Evolutionary conservation across 257 asterid species (phyloP).

Genomic region (Phtheirospermum japonicum): DNA sequence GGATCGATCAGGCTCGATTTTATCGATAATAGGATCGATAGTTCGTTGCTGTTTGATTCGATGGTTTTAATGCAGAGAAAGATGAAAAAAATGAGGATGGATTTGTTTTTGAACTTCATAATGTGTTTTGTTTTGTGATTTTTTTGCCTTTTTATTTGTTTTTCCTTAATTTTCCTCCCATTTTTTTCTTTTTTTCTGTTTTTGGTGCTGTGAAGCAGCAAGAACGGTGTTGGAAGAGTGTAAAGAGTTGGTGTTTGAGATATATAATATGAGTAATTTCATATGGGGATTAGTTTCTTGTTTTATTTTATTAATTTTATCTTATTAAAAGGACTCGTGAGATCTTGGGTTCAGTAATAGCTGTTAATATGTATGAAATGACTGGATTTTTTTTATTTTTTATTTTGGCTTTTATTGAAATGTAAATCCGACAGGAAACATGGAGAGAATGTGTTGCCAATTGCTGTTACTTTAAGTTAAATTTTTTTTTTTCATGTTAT

Average conservation of each 20-base stretch:
- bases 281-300: constrained; percentile 26
- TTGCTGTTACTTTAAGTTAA: constrained; percentile 21
- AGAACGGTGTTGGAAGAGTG: constrained; percentile 22
- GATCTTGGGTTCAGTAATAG: constrained; percentile 67
- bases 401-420: constrained; percentile 40
- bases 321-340: constrained; percentile 38
- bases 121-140: not conserved
- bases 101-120: constrained; percentile 34
- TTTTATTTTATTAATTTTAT: not conserved
- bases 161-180: constrained; percentile 26
- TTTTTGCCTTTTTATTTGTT: constrained; percentile 8
- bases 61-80: constrained; percentile 22
- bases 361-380: constrained; percentile 45
- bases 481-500: too few relatives aligned
- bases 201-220: not conserved
- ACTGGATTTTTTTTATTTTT: constrained; percentile 15
- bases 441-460: constrained; percentile 54
- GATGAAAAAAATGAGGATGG: constrained; percentile 26
- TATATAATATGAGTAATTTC: constrained; percentile 27
- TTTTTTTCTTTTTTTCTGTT: too few relatives aligned
- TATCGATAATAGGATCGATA: constrained; percentile 41
- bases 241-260: too few relatives aligned
- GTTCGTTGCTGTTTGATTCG: constrained; percentile 33
- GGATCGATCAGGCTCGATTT: constrained; percentile 56
- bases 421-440: constrained; percentile 49